A percentile compares a stretch with the other conserved stretches of the same genome.
These are phyloP conservation scores for Exophiala sp. DNA, from an alignment of 2,329 filamentous ascomycete genomes.

Conservation along the genomic window DNA sequence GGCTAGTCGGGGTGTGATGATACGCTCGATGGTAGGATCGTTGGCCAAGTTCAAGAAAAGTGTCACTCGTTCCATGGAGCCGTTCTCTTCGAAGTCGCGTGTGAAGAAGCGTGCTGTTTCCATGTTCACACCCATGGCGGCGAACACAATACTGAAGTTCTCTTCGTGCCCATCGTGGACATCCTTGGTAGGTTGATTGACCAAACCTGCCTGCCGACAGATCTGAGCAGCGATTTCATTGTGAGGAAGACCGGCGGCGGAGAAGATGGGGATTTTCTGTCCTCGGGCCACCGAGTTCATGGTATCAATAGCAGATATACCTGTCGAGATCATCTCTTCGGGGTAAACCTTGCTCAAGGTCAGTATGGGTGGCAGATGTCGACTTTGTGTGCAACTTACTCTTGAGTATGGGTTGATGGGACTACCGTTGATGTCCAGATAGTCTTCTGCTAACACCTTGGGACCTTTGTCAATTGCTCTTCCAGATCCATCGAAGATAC, in stretches of 20 bases:
- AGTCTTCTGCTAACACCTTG: conserved; percentile 96
- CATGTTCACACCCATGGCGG: conserved; percentile 99
- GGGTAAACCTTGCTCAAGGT: conserved; percentile 70
- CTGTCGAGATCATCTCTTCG: conserved; percentile 99
- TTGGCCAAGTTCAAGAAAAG: conserved; percentile 99
- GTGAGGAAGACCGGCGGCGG: conserved; percentile 92
- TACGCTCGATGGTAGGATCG: conserved; percentile 98
- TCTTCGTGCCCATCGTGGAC: conserved; percentile 96
- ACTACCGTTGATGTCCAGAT: conserved; percentile 96
- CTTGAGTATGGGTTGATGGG: conserved; percentile 98
- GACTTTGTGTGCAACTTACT: conserved; percentile 49
- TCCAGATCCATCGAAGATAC: conserved; percentile 97
- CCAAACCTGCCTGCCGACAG: conserved; percentile 91
- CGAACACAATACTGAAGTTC: conserved; percentile 99
- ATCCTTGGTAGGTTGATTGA: conserved; percentile 87
- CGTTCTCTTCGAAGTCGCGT: conserved; percentile 97
- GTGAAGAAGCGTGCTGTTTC: conserved; percentile 98
- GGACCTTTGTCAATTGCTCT: conserved; percentile 98
- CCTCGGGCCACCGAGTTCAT: conserved; percentile 98
- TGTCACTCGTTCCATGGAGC: conserved; percentile 92
- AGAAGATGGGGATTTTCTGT: conserved; percentile 99
- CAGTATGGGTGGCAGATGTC: conserved; percentile 4
- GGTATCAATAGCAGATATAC: conserved; percentile 97
- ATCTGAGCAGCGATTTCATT: conserved; percentile 99
- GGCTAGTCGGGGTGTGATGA: conserved; percentile 96